Percentiles rank a stretch among this genome's conserved stretches.
phyloP scores from a whole-genome alignment of 352 stramenopile species.

The Globisporangium rhizosaccharum region DNA sequence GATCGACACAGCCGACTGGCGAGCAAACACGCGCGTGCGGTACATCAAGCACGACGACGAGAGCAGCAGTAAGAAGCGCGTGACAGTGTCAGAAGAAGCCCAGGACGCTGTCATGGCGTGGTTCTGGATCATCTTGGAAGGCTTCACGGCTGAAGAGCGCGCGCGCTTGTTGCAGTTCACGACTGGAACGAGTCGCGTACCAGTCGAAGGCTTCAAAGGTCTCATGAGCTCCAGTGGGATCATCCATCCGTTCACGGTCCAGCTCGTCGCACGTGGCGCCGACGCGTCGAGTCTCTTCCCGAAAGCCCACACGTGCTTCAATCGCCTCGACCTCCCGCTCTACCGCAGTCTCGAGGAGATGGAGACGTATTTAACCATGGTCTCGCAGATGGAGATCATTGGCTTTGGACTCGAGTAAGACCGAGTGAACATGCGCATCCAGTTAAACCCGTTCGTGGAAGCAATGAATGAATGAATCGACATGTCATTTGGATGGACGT shows the following conservation, averaged over 20 bases:
- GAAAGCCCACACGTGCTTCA: conserved; percentile 84
- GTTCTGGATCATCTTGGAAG: conserved; percentile 67
- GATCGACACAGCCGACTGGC: conserved; percentile 66
- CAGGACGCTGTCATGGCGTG: conserved; percentile 51
- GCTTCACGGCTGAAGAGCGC: conserved; percentile 60
- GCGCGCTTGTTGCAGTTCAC: conserved; percentile 72
- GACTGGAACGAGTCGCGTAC: conserved; percentile 70
- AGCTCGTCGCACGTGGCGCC: conserved; percentile 49
- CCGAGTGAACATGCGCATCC: conserved; percentile 4
- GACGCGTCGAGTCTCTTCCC: conserved; percentile 45
- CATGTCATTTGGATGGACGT: neutral
- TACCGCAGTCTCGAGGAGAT: conserved; percentile 65
- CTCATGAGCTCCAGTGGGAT: conserved; percentile 78
- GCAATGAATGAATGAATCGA: neutral
- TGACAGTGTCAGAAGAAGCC: conserved; percentile 21
- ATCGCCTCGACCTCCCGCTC: conserved; percentile 69
- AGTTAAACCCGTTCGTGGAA: too few species aligned
- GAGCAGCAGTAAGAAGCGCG: conserved; percentile 13
- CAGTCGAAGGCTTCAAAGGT: conserved; percentile 74
- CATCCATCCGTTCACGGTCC: conserved; percentile 76
- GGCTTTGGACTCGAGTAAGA: conserved; percentile 70
- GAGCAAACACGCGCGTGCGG: conserved; percentile 48
- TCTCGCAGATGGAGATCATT: conserved; percentile 78
- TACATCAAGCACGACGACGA: conserved; percentile 48
- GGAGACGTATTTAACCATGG: conserved; percentile 72